Percentiles rank a stretch among this genome's conserved stretches.
These are phyloP conservation scores for Astrothelium subdiscretum DNA, from an alignment of 495 filamentous ascomycete genomes.

Conservation along the genomic window DNA sequence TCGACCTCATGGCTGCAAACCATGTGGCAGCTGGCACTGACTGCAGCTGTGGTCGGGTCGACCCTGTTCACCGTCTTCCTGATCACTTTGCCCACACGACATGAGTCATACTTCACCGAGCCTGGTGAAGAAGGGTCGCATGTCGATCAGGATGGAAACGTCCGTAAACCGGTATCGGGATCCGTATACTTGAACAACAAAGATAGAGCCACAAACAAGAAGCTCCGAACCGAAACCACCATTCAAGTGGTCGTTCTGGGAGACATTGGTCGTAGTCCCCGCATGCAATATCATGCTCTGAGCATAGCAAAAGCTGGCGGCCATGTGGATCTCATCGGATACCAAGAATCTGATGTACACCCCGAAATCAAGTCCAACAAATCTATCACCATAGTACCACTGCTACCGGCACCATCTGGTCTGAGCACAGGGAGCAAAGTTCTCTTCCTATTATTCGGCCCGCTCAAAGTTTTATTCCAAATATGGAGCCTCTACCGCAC, in stretches of 20 bases:
- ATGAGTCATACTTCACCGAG: constrained; percentile 28
- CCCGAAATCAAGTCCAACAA: constrained; percentile 57
- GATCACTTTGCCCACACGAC: constrained; percentile 35
- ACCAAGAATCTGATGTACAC: constrained; percentile 61
- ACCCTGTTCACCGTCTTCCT: constrained; percentile 39
- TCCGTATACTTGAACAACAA: constrained; percentile 2
- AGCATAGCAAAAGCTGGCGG: constrained; percentile 80
- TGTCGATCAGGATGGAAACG: constrained; percentile 8
- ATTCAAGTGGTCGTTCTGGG: constrained; percentile 91
- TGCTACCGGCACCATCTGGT: constrained; percentile 48
- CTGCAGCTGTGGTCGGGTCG: constrained; percentile 38
- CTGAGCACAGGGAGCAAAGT: constrained; percentile 57
- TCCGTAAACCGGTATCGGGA: constrained; percentile 8
- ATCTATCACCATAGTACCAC: constrained; percentile 53
- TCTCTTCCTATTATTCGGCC: constrained; percentile 69
- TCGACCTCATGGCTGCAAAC: constrained; percentile 2
- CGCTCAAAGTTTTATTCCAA: constrained; percentile 81
- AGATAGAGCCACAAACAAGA: not conserved
- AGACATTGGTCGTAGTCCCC: constrained; percentile 88
- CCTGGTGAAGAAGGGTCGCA: constrained; percentile 6
- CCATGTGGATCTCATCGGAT: constrained; percentile 77
- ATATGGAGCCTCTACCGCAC: constrained; percentile 53
- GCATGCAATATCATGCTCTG: constrained; percentile 97
- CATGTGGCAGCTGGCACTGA: constrained; percentile 9
- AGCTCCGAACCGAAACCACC: constrained; percentile 31